A percentile compares a stretch with the other conserved stretches of the same genome.
These are phyloP conservation scores for Salvia sclarea DNA, from an alignment of 305 asterid species.

Conservation along the genomic window DNA sequence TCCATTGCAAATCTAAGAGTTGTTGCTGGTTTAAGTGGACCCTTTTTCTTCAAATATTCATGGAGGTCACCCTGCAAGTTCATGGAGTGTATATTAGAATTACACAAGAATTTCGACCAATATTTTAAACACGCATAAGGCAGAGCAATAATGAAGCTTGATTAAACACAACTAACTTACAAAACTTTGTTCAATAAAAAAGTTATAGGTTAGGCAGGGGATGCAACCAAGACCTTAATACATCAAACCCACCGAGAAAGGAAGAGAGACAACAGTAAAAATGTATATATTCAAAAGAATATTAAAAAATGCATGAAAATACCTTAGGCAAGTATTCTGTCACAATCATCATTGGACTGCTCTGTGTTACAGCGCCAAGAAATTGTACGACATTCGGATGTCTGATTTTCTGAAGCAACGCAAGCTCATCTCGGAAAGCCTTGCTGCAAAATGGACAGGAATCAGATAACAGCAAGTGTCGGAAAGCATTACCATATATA, in stretches of 20 bases:
- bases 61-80: constrained; percentile 73
- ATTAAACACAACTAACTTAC: no score
- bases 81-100: constrained; percentile 4
- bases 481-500: neutral
- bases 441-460: constrained; percentile 43
- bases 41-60: constrained; percentile 62
- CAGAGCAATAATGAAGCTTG: neutral
- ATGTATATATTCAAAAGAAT: no score
- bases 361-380: constrained; percentile 97
- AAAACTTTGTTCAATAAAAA: no score
- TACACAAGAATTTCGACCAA: neutral
- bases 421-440: constrained; percentile 88
- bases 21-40: constrained; percentile 72
- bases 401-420: constrained; percentile 84
- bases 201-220: no score
- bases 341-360: constrained; percentile 98
- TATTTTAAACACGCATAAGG: neutral
- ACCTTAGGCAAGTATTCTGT: constrained; percentile 96
- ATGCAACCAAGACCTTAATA: no score
- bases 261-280: no score
- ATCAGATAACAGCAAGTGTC: constrained; percentile 18
- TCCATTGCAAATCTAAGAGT: constrained; percentile 95
- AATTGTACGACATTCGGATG: constrained; percentile 97
- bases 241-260: no score
- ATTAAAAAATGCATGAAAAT: neutral